Evolutionary conservation across 169 alveolate species (phyloP).

Genomic region (Cryptosporidium parvum): DNA sequence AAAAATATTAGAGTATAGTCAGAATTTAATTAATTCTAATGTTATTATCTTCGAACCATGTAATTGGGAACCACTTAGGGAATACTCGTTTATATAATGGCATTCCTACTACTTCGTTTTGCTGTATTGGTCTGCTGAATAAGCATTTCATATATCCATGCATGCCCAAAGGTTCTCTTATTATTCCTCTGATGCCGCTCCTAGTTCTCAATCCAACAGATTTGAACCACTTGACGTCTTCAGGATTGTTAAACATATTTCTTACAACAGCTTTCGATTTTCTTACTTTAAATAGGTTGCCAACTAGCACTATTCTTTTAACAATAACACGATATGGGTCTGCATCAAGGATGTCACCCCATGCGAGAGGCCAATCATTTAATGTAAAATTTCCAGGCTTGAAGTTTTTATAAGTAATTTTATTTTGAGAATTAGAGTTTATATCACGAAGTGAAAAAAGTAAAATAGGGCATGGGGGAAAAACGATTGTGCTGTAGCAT

Average conservation of each 20-base stretch:
- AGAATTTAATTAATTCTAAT: neutral
- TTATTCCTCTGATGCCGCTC: constrained; percentile 89
- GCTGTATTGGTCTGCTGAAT: constrained; percentile 88
- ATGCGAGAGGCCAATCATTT: constrained; percentile 80
- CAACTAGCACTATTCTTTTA: constrained; percentile 89
- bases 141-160: constrained; percentile 92
- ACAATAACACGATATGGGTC: constrained; percentile 86
- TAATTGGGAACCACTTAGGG: constrained; percentile 83
- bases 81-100: constrained; percentile 88
- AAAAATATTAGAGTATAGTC: neutral
- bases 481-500: constrained; percentile 80
- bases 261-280: constrained; percentile 89
- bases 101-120: constrained; percentile 89
- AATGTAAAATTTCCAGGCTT: neutral
- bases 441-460: constrained; percentile 78
- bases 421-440: neutral
- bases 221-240: constrained; percentile 88
- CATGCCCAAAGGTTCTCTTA: constrained; percentile 89
- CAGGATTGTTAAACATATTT: constrained; percentile 90
- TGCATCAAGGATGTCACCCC: constrained; percentile 82
- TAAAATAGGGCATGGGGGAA: constrained; percentile 83
- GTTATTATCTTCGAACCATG: constrained; percentile 66
- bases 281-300: constrained; percentile 87
- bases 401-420: constrained; percentile 11
- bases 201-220: constrained; percentile 90